phyloP scores from a whole-genome alignment of 2,329 filamentous ascomycete species.

The Metarhizium brunneum region DNA sequence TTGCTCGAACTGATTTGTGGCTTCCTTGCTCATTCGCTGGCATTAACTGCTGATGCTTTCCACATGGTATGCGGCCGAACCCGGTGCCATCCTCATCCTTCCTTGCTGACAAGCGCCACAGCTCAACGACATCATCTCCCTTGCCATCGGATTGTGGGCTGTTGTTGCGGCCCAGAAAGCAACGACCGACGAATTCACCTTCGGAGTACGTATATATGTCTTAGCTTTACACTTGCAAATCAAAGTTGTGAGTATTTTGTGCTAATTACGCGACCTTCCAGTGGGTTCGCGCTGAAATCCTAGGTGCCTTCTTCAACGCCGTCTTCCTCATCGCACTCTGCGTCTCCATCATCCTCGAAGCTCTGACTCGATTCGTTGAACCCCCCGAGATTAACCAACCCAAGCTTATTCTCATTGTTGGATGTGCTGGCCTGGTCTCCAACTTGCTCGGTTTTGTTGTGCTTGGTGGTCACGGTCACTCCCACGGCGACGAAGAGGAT shows the following conservation, averaged over 20 bases:
- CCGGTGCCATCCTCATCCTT: background rate
- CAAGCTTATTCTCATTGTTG: conserved; percentile 80
- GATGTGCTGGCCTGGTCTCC: conserved; percentile 73
- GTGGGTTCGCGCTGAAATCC: conserved; percentile 96
- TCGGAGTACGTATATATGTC: conserved; percentile 56
- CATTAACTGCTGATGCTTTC: conserved; percentile 92
- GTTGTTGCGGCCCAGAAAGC: conserved; percentile 80
- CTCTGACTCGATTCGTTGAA: conserved; percentile 83
- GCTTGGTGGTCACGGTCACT: conserved; percentile 88
- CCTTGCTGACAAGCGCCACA: conserved; percentile 21
- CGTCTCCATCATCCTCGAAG: conserved; percentile 92
- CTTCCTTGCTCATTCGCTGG: conserved; percentile 81
- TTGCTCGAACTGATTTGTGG: conserved; percentile 78
- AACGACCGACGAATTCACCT: conserved; percentile 87
- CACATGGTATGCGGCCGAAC: conserved; percentile 64
- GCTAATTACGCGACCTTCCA: conserved; percentile 27
- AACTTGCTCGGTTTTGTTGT: conserved; percentile 85
- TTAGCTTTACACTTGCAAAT: background rate
- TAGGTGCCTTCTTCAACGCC: conserved; percentile 93
- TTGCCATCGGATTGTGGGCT: conserved; percentile 89
- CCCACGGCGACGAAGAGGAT: conserved; percentile 53
- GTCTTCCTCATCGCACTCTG: conserved; percentile 96
- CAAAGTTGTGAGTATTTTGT: background rate
- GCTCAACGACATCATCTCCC: conserved; percentile 95
- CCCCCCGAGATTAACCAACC: conserved; percentile 82